Base-by-base conservation (phyloP, 129 eudicot genomes). In the Helichrysum umbraculigerum region DNA sequence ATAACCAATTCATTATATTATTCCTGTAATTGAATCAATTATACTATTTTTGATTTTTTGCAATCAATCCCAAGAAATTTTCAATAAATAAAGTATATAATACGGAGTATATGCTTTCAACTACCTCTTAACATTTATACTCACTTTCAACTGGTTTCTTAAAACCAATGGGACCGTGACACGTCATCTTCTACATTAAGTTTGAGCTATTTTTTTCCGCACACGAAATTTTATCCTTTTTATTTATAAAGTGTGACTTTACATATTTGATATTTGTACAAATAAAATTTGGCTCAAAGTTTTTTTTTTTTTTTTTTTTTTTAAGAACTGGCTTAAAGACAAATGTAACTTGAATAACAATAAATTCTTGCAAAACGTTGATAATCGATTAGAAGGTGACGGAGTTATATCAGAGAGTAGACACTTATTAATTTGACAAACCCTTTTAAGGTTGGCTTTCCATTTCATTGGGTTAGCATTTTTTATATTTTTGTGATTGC, bases 121-220 rank as follows among this genome's bases (percentile, higher is more conserved):
- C 47, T 2, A 39, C 0, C 47, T 39, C 14, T 12, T 9, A 25
- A 60, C 78, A 74, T 74, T 30, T 63, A 42, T 60, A 70, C 41
- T 60, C 77, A 35, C 57, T 22, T 59, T 74, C 10, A n/a, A 74
- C 22, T 21, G 33, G 70, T 33, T 74, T 60, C 10, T 22, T 2
- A 21, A 39, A 20, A 59, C 77, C 77, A 73, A 35, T 59, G 25
- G 10, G 60, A 7, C 58, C 2, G 20, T 59, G 57, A 59, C 69
- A 58, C 34, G 39, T 41, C 35, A 54, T 54, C 60, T 19, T 41
- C 60, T n/a, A 54, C 22, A 17, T 22, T 54, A 17, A 17, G 59
- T 25, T 25, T 25, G 7, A 4, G 17, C 1, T 15, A 1, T 15
- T 12, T 41, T n/a, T n/a, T n/a, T n/a, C n/a, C n/a, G n/a, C 60